Conservation (phyloP, 371 early-diverging fungal genomes). For the Circinella umbellata region DNA sequence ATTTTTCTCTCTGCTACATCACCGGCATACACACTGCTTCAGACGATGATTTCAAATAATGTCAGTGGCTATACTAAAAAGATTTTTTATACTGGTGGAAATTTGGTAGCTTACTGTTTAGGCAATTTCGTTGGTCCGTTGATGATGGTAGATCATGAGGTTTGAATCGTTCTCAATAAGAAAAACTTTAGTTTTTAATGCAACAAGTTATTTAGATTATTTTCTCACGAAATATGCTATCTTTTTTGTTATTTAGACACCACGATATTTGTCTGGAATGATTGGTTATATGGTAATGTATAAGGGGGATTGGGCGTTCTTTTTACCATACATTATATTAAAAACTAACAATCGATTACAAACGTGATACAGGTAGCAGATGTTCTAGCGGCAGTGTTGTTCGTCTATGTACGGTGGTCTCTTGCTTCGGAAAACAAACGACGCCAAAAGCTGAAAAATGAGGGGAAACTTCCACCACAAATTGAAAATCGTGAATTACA, state of each 20-base stretch:
- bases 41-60: slow-evolving; percentile 18
- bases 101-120: slow-evolving; percentile 19
- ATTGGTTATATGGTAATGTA: slow-evolving; percentile 21
- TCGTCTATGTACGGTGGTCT: slow-evolving; percentile 18
- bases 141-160: slow-evolving; percentile 21
- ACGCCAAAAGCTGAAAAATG: background rate
- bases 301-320: too few relatives aligned
- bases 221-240: background rate
- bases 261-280: slow-evolving; percentile 24
- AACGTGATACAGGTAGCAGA: slow-evolving; percentile 20
- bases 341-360: background rate
- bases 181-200: too few relatives aligned
- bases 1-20: slow-evolving; percentile 17
- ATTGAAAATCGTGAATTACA: slow-evolving; percentile 26
- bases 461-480: slow-evolving; percentile 13
- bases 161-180: slow-evolving; percentile 10
- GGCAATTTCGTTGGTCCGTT: slow-evolving; percentile 30
- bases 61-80: slow-evolving; percentile 28
- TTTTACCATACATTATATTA: too few relatives aligned
- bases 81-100: slow-evolving; percentile 21
- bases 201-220: background rate
- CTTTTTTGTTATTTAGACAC: slow-evolving; percentile 24
- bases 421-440: slow-evolving; percentile 14
- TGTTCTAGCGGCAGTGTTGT: slow-evolving; percentile 22
- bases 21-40: slow-evolving; percentile 16